Base-by-base conservation (phyloP, 768 basidiomycete genomes). In the Pulveroboletus sp. region DNA sequence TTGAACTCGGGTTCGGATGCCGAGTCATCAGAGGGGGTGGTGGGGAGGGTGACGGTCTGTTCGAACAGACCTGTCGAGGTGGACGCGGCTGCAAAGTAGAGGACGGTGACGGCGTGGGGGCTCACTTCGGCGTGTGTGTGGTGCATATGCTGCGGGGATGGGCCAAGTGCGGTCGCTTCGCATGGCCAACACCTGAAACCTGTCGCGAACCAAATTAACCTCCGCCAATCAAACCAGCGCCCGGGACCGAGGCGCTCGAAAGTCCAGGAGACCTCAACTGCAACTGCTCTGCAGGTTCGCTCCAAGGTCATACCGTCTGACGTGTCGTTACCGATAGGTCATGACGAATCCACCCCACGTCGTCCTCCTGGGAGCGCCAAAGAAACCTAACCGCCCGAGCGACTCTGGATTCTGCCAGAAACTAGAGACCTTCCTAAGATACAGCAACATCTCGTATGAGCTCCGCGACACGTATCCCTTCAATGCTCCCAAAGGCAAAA, bases 61-160 rank as follows among this genome's bases (percentile, higher is more conserved):
- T 71, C 72, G 10, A 76, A 75, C 39, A 80, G 71, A 6, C 80
- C 76, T n/a, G 80, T 80, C 13, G 82, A 76, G 2, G 89, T 88
- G 6, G 84, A 86, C 7, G 89, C 85, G 37, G 80, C 74, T 6
- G 78, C 79, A 59, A 80, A 81, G 66, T 77, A 78, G 49, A 80
- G 76, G 8, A 78, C 67, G 39, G 70, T 77, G 51, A 77, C 76
- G 51, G 76, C 76, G 8, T 50, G 17, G 24, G 21, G 41, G 27
- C 40, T 52, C 51, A 44, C 38, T 17, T 24, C 28, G 40, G 27
- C 2, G 21, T 21, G 21, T 21, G 21, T 21, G 21, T 21, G 21
- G 21, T 21, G 21, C 21, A 21, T 21, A 4, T 21, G 21, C 21
- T 21, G 21, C 21, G 21, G 21, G 21, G n/a, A n/a, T n/a, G n/a